These are phyloP conservation scores for Coemansia sp. DNA, from an alignment of 192 early-diverging fungal genomes.

Conservation along the genomic window DNA sequence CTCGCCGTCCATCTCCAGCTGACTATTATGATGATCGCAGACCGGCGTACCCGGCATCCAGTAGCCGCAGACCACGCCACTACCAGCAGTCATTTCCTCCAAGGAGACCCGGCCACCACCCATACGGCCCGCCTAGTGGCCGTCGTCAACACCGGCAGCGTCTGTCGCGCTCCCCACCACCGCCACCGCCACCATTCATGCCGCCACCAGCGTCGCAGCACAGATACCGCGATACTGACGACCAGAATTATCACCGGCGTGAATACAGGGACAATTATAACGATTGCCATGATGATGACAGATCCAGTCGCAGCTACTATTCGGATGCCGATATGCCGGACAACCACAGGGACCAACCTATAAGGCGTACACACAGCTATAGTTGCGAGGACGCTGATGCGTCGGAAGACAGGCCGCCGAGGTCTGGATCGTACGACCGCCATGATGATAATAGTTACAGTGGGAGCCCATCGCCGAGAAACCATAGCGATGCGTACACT, in stretches of 20 bases:
- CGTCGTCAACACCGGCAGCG: slow-evolving; percentile 1
- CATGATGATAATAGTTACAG: not conserved
- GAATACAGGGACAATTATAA: not conserved
- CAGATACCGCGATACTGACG: not conserved
- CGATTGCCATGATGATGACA: not conserved
- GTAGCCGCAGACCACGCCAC: not conserved
- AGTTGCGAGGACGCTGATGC: not conserved
- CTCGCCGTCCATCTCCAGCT: not conserved
- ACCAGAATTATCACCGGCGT: not conserved
- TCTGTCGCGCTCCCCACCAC: not conserved
- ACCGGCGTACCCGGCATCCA: not conserved
- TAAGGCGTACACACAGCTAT: not conserved
- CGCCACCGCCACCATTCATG: not conserved
- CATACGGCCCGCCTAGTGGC: not conserved
- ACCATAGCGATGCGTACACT: not conserved
- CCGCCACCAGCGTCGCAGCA: not conserved
- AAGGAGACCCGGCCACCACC: not conserved
- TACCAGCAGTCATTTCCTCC: not conserved
- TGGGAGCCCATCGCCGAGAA: not conserved
- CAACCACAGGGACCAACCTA: not conserved
- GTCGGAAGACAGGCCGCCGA: not conserved
- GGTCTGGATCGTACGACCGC: not conserved
- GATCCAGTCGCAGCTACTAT: not conserved
- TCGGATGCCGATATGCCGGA: not conserved
- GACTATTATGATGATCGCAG: not conserved